Base-by-base conservation (phyloP, 2,329 filamentous ascomycete species). In the Keithomyces neogunnii region DNA sequence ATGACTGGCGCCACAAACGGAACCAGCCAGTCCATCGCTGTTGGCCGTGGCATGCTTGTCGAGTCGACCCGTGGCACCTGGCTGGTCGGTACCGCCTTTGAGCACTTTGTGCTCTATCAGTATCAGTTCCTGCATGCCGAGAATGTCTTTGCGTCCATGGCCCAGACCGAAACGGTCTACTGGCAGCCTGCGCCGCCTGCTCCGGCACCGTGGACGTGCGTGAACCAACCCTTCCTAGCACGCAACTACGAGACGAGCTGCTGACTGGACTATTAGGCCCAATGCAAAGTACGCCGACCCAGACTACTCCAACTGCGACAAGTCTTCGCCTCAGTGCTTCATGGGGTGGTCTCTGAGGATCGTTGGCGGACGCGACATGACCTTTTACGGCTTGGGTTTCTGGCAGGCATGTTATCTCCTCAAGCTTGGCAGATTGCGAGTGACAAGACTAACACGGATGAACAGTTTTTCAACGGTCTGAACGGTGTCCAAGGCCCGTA, bases 51-150 rank as follows among this genome's bases (percentile, higher is more conserved):
- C 30, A 57, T 73, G 2, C 63, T 76, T 4, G 62, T 75, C 43
- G 71, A 77, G 56, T 69, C 68, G 32, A 69, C 68, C n/a, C 62
- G 64, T 3, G 71, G 73, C 7, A 73, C 71, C 30, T 81, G 77
- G 77, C 63, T 81, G 43, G 67, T 74, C 45, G 77, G 75, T 36
- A 76, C 74, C 3, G 69, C 71, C 1, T 73, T 72, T 30, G 78
- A 81, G 61, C 77, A 81, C 60, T 62, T 58, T 39, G 67, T 71
- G 4, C 62, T 81, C 29, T 81, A 81, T 60, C 73, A 81, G 59
- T 78, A 78, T 60, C 71, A 77, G 45, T 65, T 79, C 53, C 64
- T 70, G 47, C 66, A 66, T 32, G 72, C 73, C 3, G 52, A 64
- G 40, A 71, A 74, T 45, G 61, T 77, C 26, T 75, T 71, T 55